Evolutionary conservation across 1,284 basidiomycete genomes (phyloP).

Genomic region (Marasmius oreades): DNA sequence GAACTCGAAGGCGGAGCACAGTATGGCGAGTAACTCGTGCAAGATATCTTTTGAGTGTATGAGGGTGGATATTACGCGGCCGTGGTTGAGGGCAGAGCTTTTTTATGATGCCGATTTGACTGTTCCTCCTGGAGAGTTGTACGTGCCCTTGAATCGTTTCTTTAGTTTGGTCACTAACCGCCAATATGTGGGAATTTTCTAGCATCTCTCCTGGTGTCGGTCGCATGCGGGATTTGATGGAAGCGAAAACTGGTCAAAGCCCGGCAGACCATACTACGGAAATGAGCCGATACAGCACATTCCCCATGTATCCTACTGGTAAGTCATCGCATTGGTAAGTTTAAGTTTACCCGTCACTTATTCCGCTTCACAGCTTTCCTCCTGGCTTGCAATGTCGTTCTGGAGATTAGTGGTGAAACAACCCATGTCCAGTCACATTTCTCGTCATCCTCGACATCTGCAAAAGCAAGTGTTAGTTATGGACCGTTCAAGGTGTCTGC

Average conservation of each 20-base stretch:
- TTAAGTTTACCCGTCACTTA: neutral
- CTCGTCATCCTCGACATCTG: neutral
- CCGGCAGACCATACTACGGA: neutral
- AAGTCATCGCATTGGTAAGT: neutral
- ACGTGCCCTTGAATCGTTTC: too few species aligned
- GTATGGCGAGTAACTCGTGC: neutral
- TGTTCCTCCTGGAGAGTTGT: neutral
- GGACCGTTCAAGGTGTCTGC: neutral
- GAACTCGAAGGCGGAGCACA: neutral
- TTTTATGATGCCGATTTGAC: neutral
- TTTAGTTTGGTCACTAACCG: neutral
- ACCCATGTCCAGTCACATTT: neutral
- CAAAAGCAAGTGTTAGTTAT: neutral
- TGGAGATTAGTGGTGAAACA: neutral
- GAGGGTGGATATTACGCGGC: neutral
- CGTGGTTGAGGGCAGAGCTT: neutral
- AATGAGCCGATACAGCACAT: neutral
- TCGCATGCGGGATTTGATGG: neutral
- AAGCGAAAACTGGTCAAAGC: neutral
- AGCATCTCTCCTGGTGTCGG: neutral
- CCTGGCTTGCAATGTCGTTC: neutral
- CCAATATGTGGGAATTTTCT: neutral
- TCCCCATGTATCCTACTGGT: neutral
- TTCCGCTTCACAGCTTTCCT: neutral
- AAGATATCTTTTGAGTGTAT: conserved; percentile 5